Conservation (phyloP, 768 basidiomycete genomes). For the Sarcodon sp. region DNA sequence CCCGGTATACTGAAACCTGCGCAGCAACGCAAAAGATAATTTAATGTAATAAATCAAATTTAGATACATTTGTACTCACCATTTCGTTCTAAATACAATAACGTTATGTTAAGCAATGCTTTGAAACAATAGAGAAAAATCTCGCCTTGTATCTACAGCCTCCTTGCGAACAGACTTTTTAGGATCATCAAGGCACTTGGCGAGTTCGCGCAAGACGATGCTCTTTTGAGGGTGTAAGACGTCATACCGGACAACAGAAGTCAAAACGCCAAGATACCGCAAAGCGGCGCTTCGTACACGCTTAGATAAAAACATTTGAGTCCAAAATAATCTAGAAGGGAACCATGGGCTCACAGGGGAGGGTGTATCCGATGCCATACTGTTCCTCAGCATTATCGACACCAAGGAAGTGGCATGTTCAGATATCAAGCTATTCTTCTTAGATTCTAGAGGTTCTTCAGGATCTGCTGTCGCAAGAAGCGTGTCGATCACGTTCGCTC, state of each 20-base stretch:
- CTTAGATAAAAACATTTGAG: conserved; percentile 24
- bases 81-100: conserved; percentile 27
- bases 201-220: conserved; percentile 61
- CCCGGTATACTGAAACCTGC: conserved; percentile 50
- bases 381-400: conserved; percentile 56
- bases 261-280: conserved; percentile 59
- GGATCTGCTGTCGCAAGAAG: conserved; percentile 59
- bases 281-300: conserved; percentile 67
- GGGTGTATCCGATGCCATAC: conserved; percentile 33
- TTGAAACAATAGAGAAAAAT: neutral
- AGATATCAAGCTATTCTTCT: conserved; percentile 29
- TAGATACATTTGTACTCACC: conserved; percentile 18
- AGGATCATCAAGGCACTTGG: conserved; percentile 78
- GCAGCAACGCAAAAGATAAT: neutral
- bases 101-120: neutral
- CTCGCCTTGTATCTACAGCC: conserved; percentile 70
- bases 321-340: neutral
- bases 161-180: conserved; percentile 72
- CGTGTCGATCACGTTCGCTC: conserved; percentile 70
- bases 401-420: conserved; percentile 66
- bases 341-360: conserved; percentile 32
- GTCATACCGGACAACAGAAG: conserved; percentile 69
- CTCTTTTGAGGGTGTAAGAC: conserved; percentile 72
- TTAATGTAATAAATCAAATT: too few relatives aligned
- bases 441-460: conserved; percentile 28